phyloP scores from a whole-genome alignment of 768 basidiomycete species.

The Lentinula edodes region DNA sequence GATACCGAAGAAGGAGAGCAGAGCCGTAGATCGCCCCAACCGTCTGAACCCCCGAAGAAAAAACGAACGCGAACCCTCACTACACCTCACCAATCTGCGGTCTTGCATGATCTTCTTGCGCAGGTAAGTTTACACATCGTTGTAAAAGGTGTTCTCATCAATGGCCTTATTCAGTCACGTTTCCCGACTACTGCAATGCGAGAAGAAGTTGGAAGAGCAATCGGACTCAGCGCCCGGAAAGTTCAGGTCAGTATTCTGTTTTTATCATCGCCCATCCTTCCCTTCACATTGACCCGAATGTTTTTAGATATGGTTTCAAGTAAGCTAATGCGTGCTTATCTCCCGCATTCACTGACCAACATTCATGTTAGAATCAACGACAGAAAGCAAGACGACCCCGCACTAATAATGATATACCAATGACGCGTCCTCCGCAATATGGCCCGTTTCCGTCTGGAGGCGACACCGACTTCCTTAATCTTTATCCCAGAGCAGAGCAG shows the following conservation, averaged over 20 bases:
- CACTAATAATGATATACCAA: constrained; percentile 48
- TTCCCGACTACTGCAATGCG: constrained; percentile 86
- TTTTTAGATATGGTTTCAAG: constrained; percentile 85
- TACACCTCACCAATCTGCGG: constrained; percentile 83
- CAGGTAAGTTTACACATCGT: constrained; percentile 46
- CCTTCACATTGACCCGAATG: constrained; percentile 1
- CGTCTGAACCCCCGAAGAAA: constrained; percentile 55
- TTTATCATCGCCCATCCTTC: constrained; percentile 12
- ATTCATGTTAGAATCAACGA: constrained; percentile 64
- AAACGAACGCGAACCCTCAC: constrained; percentile 81
- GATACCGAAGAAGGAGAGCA: constrained; percentile 54
- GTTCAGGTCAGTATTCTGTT: constrained; percentile 62
- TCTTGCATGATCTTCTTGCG: constrained; percentile 81
- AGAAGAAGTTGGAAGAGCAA: constrained; percentile 81
- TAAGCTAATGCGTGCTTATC: constrained; percentile 21
- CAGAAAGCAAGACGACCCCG: constrained; percentile 81
- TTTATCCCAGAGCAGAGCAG: constrained; percentile 5
- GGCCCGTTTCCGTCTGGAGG: constrained; percentile 48
- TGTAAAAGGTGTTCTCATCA: constrained; percentile 9
- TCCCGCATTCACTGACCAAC: constrained; percentile 13
- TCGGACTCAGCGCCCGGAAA: constrained; percentile 86
- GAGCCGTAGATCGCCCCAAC: constrained; percentile 29
- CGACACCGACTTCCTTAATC: constrained; percentile 7
- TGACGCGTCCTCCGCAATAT: constrained; percentile 54
- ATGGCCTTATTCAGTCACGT: constrained; percentile 51